Conservation (phyloP, 108 stramenopile genomes). For the Nitzschia inconspicua region DNA sequence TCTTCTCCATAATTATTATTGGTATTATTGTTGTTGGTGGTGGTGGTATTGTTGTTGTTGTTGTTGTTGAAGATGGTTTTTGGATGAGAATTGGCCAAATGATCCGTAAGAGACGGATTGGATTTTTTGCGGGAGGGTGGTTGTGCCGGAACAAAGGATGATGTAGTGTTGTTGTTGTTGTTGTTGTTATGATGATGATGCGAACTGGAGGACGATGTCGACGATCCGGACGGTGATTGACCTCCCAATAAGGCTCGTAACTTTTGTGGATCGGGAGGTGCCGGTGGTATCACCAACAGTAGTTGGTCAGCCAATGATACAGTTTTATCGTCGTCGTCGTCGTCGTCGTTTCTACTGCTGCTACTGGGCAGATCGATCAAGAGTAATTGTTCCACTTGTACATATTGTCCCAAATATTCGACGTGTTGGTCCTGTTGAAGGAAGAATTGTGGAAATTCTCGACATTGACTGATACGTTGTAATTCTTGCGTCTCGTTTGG, state of each 20-base stretch:
- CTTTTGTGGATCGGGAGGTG: too few relatives aligned
- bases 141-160: neutral
- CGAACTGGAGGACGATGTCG: too few relatives aligned
- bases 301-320: neutral
- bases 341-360: neutral
- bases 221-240: too few relatives aligned
- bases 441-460: constrained; percentile 25
- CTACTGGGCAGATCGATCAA: too few relatives aligned
- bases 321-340: neutral
- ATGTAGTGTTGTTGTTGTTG: neutral
- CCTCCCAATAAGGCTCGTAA: too few relatives aligned
- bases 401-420: too few relatives aligned
- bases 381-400: too few relatives aligned
- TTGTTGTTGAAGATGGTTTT: neutral
- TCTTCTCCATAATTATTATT: constrained; percentile 8
- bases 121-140: neutral
- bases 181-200: too few relatives aligned
- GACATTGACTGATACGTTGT: neutral
- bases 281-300: neutral
- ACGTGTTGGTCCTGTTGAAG: too few relatives aligned
- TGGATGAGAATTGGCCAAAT: neutral
- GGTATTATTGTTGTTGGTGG: neutral
- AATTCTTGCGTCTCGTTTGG: neutral
- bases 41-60: neutral
- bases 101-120: neutral